Percentiles rank a stretch among this genome's conserved stretches.
Conservation (phyloP, 106 monocot genomes). For the Amphibolis antarctica region DNA sequence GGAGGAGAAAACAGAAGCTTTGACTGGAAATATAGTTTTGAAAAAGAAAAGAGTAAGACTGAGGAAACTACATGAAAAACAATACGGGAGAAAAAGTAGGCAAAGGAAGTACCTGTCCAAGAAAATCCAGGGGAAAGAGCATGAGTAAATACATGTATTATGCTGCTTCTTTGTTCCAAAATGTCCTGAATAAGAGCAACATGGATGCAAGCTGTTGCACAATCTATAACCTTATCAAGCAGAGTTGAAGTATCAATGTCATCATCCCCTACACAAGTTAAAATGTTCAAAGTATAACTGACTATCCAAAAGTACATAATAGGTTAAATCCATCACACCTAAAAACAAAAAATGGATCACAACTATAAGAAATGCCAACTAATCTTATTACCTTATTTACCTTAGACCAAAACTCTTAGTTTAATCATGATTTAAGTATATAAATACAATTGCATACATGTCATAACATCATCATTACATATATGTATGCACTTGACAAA, state of each 20-base stretch:
- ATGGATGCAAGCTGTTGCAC: slow-evolving; percentile 53
- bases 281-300: not conserved
- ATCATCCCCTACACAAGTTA: slow-evolving; percentile 23
- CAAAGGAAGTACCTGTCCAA: slow-evolving; percentile 48
- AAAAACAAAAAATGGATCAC: not conserved
- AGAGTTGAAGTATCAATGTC: slow-evolving; percentile 27
- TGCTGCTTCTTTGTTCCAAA: slow-evolving; percentile 33
- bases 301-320: not conserved
- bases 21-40: slow-evolving; percentile 4
- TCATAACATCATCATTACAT: too few species aligned
- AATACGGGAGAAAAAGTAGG: not conserved
- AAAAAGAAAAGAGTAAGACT: not conserved
- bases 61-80: not conserved
- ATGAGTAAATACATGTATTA: slow-evolving; percentile 43
- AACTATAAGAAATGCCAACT: not conserved
- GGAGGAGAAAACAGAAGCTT: slow-evolving; percentile 3
- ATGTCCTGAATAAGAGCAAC: slow-evolving; percentile 44
- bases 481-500: too few species aligned
- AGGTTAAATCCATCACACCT: not conserved
- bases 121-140: slow-evolving; percentile 48
- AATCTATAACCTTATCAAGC: slow-evolving; percentile 80
- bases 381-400: too few species aligned
- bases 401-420: too few species aligned
- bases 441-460: too few species aligned
- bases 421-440: too few species aligned